Evolutionary conservation across 148 eudicot species (phyloP), one percentile per base, ranked within the genome.

Genomic region (Persicaria maculosa): DNA sequence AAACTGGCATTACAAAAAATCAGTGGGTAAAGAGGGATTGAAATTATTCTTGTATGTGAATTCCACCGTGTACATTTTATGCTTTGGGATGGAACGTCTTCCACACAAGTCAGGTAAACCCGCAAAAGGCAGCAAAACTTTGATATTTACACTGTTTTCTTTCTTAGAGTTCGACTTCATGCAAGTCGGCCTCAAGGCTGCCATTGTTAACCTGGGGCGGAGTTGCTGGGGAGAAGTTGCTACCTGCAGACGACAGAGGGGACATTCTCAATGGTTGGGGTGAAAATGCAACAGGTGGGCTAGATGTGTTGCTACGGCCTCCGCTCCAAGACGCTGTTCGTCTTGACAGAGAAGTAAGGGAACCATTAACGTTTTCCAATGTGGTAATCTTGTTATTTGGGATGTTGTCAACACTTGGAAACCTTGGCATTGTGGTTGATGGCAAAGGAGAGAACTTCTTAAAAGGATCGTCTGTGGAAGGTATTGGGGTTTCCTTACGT

Each of bases 301-400:
- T 76, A 57, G 76, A 79, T 10, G 83, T 17, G 15, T 83, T 83
- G 44, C 62, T 77, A 20, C 83, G 80, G 74, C 85, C 77, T 74
- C 96, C 90, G 54, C 91, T 82, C 97, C 96, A 95, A 0, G 98
- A 92, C 25, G 92, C 90, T 53, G 97, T 86, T 20, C 97, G 86
- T 10, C 97, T 86, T 40, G 96, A 87, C 72, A 78, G 78, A 50
- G 87, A 72, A 25, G 80, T 50, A 75, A 75, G 62, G 14, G 93
- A 72, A 58, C 74, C 78, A 74, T 65, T 80, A 20, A 71, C 79
- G 17, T 46, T 70, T 58, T 71, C 73, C 59, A 64, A 6, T 48
- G 53, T 44, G 5, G 9, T 71, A 43, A 52, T 68, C 62, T 62
- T 81, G 68, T 77, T 86, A 71, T 78, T 85, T 43, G 91, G 67